Percentiles rank a stretch among this genome's conserved stretches.
Evolutionary conservation across 2,329 filamentous ascomycete genomes (phyloP).

Genomic region (Nigrospora osmanthi): DNA sequence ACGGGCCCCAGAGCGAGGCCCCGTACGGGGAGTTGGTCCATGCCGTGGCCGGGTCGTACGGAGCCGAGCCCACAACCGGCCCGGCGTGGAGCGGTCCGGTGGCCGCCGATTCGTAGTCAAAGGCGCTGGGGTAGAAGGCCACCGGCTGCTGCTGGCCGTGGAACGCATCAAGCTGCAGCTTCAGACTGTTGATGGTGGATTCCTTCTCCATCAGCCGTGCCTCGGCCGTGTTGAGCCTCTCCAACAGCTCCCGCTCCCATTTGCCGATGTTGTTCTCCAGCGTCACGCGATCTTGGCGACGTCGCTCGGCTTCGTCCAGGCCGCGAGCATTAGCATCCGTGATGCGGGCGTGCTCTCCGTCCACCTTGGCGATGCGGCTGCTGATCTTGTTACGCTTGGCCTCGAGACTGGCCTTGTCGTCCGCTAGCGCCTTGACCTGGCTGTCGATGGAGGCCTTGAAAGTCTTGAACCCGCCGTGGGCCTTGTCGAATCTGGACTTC

Average conservation of each 20-base stretch:
- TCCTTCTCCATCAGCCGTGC: slow-evolving; percentile 28
- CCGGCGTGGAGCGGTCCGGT: slow-evolving; percentile 8
- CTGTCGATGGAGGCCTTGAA: slow-evolving; percentile 55
- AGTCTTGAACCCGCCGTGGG: slow-evolving; percentile 44
- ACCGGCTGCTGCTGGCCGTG: slow-evolving; percentile 23
- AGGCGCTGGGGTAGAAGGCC: slow-evolving; percentile 21
- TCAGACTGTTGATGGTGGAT: slow-evolving; percentile 27
- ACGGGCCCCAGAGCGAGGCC: slow-evolving; percentile 21
- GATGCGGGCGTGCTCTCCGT: slow-evolving; percentile 64
- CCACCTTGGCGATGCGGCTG: slow-evolving; percentile 62
- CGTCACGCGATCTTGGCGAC: slow-evolving; percentile 39
- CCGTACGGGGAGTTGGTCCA: slow-evolving; percentile 25
- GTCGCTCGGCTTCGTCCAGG: slow-evolving; percentile 54
- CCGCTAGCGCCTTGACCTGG: slow-evolving; percentile 53
- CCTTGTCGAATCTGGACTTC: slow-evolving; percentile 52
- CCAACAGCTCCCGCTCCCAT: slow-evolving; percentile 35
- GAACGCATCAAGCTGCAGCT: slow-evolving; percentile 28
- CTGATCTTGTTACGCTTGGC: slow-evolving; percentile 67
- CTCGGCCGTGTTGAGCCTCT: slow-evolving; percentile 28
- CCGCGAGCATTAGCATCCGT: slow-evolving; percentile 60
- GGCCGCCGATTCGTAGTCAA: slow-evolving; percentile 18
- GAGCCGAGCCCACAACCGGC: slow-evolving; percentile 4
- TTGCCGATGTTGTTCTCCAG: slow-evolving; percentile 38
- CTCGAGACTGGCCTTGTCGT: slow-evolving; percentile 55
- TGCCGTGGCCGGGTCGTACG: slow-evolving; percentile 18